A percentile compares a stretch with the other conserved stretches of the same genome.
Conservation (phyloP, 2,329 filamentous ascomycete species). For the Coniochaeta prunicola region DNA sequence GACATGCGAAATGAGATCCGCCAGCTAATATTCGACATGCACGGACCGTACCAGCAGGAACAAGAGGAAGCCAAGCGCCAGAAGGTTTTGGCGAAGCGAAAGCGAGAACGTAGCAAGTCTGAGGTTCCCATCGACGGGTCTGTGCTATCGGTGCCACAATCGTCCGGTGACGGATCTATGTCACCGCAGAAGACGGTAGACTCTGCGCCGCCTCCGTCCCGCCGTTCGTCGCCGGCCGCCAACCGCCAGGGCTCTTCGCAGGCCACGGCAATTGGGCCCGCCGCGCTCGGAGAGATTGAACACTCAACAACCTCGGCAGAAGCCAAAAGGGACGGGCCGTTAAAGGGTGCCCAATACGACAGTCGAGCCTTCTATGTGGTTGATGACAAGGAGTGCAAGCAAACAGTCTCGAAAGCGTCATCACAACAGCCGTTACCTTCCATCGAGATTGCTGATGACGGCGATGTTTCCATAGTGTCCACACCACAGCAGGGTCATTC, state of each 20-base stretch:
- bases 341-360: neutral
- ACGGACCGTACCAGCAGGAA: constrained; percentile 46
- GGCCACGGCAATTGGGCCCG: neutral
- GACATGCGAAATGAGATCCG: constrained; percentile 60
- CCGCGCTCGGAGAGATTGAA: neutral
- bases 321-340: neutral
- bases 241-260: neutral
- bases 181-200: neutral
- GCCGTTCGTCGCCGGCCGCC: neutral
- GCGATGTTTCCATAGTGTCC: neutral
- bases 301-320: neutral
- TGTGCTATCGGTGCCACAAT: neutral
- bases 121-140: neutral
- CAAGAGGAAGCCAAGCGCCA: constrained; percentile 28
- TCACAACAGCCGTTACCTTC: neutral
- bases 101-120: neutral
- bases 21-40: constrained; percentile 55
- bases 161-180: neutral
- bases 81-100: constrained; percentile 18
- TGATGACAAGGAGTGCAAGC: neutral
- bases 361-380: neutral
- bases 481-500: neutral
- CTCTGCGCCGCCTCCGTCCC: neutral
- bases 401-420: neutral
- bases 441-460: neutral